Evolutionary conservation across 805 yeast genomes (phyloP), one percentile per base, ranked within the genome.

Genomic region (Saturnispora halmiae): DNA sequence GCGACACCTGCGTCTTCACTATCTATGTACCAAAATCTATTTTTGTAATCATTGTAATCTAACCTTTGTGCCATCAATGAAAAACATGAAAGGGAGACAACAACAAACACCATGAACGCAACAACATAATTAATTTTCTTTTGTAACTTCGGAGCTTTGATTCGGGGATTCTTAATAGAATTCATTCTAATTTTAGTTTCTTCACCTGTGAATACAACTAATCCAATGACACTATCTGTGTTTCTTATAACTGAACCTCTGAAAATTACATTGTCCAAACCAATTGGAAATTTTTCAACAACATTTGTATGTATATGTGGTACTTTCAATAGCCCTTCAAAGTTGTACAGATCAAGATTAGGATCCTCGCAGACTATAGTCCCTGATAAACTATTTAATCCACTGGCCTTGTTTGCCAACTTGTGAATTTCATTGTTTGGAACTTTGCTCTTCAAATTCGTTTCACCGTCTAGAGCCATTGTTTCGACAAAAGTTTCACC

Each of bases 391-490:
- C 64, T 63, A 22, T 67, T 69, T 38, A 84, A 55, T 0, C 72
- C 73, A 2, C 67, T 57, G 0, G 76, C 80, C 3, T 69, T 63
- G 18, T 69, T 63, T 32, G 79, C 66, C 9, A 60, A 47, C 13
- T 72, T 70, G 31, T 78, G 69, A 2, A 90, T 50, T 45, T 78
- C 83, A 2, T 71, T 66, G 46, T 79, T 82, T 0, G 95, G 83
- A 15, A 65, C 63, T 51, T 75, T 78, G 6, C 83, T 70, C 58
- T 92, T 92, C 46, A 92, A 66, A 55, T 87, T 90, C 0, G 97
- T 92, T 60, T 92, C 98, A 38, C 99, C 99, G 61, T 92, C 98
- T 36, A 92, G 67, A 1, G 95, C 98, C 90, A 90, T 87, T 1
- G 99, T 92, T 59, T 92, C 99, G 15, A 88, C 77, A 48, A 75